Conservation (phyloP, 2,329 filamentous ascomycete genomes). For the Akanthomyces lecanii region DNA sequence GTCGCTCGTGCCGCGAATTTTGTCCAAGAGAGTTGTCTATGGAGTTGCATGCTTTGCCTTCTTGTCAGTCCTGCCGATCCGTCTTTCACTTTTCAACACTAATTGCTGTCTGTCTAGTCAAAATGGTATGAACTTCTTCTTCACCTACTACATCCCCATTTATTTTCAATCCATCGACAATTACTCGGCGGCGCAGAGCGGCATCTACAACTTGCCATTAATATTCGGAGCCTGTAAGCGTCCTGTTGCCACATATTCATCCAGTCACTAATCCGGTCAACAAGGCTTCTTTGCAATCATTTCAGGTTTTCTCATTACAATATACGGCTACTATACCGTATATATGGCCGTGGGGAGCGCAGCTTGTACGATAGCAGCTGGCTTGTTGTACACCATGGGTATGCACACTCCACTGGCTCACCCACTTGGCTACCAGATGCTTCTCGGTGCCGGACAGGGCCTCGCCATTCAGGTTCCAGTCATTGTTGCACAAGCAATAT, state of each 20-base stretch:
- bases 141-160: slow-evolving; percentile 32
- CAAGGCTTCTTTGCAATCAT: slow-evolving; percentile 8
- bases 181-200: slow-evolving; percentile 29
- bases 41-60: neutral
- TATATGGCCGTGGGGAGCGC: neutral
- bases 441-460: neutral
- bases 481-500: slow-evolving; percentile 9
- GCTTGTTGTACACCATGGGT: slow-evolving; percentile 6
- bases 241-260: neutral
- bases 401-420: neutral
- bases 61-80: neutral
- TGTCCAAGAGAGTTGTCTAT: slow-evolving; percentile 1
- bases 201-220: slow-evolving; percentile 36
- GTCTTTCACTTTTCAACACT: neutral
- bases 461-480: slow-evolving; percentile 10
- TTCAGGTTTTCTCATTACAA: neutral
- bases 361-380: slow-evolving; percentile 1
- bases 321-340: neutral
- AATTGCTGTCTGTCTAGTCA: neutral
- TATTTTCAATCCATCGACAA: slow-evolving; percentile 33
- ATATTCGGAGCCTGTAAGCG: slow-evolving; percentile 20
- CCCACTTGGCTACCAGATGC: slow-evolving; percentile 6
- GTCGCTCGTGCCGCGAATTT: slow-evolving; percentile 1
- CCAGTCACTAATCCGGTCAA: neutral
- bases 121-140: slow-evolving; percentile 3